Conservation (phyloP, 2,329 filamentous ascomycete species). For the Fusarium odoratissimum region DNA sequence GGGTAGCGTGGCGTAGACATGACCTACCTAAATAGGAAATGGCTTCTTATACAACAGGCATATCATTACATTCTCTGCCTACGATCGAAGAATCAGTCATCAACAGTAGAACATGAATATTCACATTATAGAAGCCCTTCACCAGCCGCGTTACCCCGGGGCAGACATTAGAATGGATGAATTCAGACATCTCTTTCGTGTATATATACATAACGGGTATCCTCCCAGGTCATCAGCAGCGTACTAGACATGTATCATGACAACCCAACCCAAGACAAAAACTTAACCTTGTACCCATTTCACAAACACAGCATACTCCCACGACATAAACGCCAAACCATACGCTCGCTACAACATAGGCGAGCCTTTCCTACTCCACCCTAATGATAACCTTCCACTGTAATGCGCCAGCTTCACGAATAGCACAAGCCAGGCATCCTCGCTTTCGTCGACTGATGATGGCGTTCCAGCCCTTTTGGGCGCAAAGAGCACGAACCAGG, state of each 20-base stretch:
- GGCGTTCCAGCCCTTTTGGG: slow-evolving; percentile 79
- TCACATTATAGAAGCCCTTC: neutral
- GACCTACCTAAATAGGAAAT: slow-evolving; percentile 35
- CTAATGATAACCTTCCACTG: slow-evolving; percentile 76
- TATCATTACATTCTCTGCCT: neutral
- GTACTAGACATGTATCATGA: slow-evolving; percentile 15
- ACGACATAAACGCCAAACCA: slow-evolving; percentile 24
- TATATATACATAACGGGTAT: slow-evolving; percentile 19
- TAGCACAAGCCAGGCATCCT: slow-evolving; percentile 78
- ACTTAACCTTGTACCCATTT: neutral
- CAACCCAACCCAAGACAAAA: slow-evolving; percentile 3
- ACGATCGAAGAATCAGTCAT: neutral
- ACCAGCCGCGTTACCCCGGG: neutral
- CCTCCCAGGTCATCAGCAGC: slow-evolving; percentile 12
- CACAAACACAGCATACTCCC: slow-evolving; percentile 4
- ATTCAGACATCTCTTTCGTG: neutral
- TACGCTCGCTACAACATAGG: neutral
- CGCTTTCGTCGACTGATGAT: slow-evolving; percentile 74
- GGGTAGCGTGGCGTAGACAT: slow-evolving; percentile 27
- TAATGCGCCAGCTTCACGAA: slow-evolving; percentile 78
- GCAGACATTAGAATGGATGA: neutral
- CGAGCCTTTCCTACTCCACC: slow-evolving; percentile 56
- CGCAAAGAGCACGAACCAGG: slow-evolving; percentile 77
- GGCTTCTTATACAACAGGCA: neutral
- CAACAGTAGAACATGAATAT: neutral